Percentiles rank a stretch among this genome's conserved stretches.
phyloP scores from a whole-genome alignment of 2,329 filamentous ascomycete species.

The Pseudopithomyces maydicus region DNA sequence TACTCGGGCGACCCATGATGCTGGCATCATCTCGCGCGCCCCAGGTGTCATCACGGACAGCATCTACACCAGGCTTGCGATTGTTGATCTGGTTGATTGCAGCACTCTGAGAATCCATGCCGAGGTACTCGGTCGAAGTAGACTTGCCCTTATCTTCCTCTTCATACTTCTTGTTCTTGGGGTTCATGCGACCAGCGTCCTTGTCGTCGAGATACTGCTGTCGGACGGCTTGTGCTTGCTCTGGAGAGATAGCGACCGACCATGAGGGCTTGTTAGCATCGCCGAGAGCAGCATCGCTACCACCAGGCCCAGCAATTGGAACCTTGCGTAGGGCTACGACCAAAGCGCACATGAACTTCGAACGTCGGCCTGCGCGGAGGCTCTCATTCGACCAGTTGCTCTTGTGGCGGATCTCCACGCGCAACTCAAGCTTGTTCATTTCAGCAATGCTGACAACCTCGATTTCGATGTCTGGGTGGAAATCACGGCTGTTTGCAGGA shows the following conservation, averaged over 20 bases:
- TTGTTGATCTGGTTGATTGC: constrained; percentile 53
- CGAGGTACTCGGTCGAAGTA: constrained; percentile 41
- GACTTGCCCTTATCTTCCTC: constrained; percentile 35
- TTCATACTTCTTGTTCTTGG: constrained; percentile 45
- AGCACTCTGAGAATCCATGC: constrained; percentile 25
- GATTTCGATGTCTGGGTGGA: constrained; percentile 81
- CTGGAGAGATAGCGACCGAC: constrained; percentile 75
- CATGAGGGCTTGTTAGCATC: constrained; percentile 75
- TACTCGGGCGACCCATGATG: constrained; percentile 47
- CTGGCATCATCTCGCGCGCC: constrained; percentile 46
- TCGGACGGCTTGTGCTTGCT: constrained; percentile 68
- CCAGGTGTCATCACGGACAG: constrained; percentile 53
- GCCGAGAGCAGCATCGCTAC: constrained; percentile 67
- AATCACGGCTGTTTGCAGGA: constrained; percentile 88
- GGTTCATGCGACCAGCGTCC: constrained; percentile 69
- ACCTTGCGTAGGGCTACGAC: constrained; percentile 83
- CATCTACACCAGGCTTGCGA: constrained; percentile 49
- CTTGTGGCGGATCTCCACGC: constrained; percentile 87
- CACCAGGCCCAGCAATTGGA: constrained; percentile 82
- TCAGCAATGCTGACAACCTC: constrained; percentile 79
- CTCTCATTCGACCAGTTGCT: constrained; percentile 69
- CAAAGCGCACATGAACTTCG: constrained; percentile 96
- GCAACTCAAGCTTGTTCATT: constrained; percentile 85
- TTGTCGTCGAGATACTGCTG: constrained; percentile 55
- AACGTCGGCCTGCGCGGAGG: constrained; percentile 78